These are phyloP conservation scores for Mytilinidion resinicola DNA, from an alignment of 495 filamentous ascomycete species.

Conservation along the genomic window DNA sequence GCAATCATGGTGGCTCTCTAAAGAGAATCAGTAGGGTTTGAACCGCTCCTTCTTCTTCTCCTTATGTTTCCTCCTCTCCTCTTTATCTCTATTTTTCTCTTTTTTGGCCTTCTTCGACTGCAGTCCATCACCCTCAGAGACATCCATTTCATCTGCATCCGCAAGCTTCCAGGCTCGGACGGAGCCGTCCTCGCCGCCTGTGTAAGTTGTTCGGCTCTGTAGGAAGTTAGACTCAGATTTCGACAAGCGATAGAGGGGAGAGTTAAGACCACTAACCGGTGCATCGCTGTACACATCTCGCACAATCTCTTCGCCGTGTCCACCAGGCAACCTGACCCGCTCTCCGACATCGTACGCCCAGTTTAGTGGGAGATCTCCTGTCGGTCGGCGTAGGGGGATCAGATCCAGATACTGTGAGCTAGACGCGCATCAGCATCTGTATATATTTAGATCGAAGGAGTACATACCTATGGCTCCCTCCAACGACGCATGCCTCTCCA, in stretches of 20 bases:
- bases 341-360: constrained; percentile 59
- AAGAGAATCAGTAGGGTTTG: constrained; percentile 21
- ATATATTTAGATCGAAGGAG: neutral
- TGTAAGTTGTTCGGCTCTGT: constrained; percentile 25
- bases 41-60: constrained; percentile 15
- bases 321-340: constrained; percentile 60
- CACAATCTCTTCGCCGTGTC: constrained; percentile 79
- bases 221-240: neutral
- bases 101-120: constrained; percentile 15
- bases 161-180: constrained; percentile 31
- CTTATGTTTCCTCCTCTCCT: neutral
- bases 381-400: constrained; percentile 35
- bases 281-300: constrained; percentile 70
- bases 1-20: too few species aligned
- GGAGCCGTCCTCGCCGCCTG: constrained; percentile 36
- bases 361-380: constrained; percentile 26
- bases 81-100: constrained; percentile 7
- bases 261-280: constrained; percentile 41
- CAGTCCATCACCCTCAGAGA: constrained; percentile 9
- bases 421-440: neutral
- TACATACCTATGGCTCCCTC: constrained; percentile 52
- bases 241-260: neutral
- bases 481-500: constrained; percentile 54
- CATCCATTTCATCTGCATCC: constrained; percentile 15
- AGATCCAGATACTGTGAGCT: constrained; percentile 32